phyloP scores from a whole-genome alignment of 2,329 filamentous ascomycete species.

The Xylaria sp. region DNA sequence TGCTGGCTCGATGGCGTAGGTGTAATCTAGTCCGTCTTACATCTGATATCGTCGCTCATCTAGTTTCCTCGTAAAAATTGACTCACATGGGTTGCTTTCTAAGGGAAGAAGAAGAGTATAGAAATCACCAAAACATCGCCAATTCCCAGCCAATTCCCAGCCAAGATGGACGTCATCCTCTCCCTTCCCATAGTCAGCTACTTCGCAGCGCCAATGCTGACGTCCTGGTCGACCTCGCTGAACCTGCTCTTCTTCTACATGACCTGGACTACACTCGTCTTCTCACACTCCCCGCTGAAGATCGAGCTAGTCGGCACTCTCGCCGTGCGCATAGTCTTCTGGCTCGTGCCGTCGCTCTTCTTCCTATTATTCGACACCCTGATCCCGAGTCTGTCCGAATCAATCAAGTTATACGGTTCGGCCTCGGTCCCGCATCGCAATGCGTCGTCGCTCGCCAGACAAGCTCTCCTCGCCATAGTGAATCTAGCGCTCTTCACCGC shows the following conservation, averaged over 20 bases:
- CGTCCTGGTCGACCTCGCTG: slow-evolving; percentile 80
- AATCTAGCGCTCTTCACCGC: slow-evolving; percentile 60
- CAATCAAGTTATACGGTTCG: slow-evolving; percentile 74
- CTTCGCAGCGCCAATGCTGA: slow-evolving; percentile 68
- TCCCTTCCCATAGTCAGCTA: slow-evolving; percentile 79
- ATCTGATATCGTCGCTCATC: not conserved
- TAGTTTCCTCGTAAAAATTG: not conserved
- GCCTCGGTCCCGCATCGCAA: slow-evolving; percentile 61
- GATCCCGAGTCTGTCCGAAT: slow-evolving; percentile 74
- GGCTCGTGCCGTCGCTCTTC: slow-evolving; percentile 75
- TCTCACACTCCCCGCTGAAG: slow-evolving; percentile 78
- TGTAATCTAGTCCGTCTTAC: not conserved
- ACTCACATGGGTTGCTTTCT: not conserved
- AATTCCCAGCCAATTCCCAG: not conserved
- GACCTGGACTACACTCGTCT: slow-evolving; percentile 86
- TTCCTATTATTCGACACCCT: slow-evolving; percentile 79
- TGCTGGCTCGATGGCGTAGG: not conserved
- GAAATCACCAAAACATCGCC: not conserved
- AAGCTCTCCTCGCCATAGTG: slow-evolving; percentile 56
- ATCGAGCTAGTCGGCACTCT: slow-evolving; percentile 80
- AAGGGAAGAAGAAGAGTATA: not conserved
- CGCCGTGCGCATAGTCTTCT: slow-evolving; percentile 75
- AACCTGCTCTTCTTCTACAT: slow-evolving; percentile 91
- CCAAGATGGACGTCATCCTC: slow-evolving; percentile 72
- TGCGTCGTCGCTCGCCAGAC: slow-evolving; percentile 49